Percentiles rank a stretch among this genome's conserved stretches.
These are phyloP conservation scores for Candida montana DNA, from an alignment of 805 yeast species.

Conservation along the genomic window DNA sequence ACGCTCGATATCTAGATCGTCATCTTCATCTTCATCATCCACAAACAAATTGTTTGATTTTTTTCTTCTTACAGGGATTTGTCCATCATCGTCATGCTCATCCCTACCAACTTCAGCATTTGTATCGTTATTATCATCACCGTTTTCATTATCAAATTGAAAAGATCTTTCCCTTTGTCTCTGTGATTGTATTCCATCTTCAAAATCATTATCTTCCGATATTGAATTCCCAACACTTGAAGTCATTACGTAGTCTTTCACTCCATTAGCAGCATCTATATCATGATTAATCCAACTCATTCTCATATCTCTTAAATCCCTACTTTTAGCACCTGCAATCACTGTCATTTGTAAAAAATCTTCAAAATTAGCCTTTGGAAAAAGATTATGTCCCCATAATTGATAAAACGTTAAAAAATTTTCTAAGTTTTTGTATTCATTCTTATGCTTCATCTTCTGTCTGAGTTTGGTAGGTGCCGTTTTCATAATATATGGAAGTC, in stretches of 20 bases:
- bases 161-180: too few relatives aligned
- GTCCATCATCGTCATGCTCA: not conserved
- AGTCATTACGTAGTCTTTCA: too few relatives aligned
- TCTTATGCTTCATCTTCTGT: slow-evolving; percentile 27
- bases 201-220: not conserved
- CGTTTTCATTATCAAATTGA: not conserved
- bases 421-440: slow-evolving; percentile 45
- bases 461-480: slow-evolving; percentile 27
- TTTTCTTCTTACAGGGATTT: not conserved
- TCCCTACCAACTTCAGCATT: not conserved
- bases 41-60: not conserved
- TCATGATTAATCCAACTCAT: slow-evolving; percentile 36
- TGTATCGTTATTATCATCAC: not conserved
- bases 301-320: slow-evolving; percentile 38
- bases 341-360: slow-evolving; percentile 58
- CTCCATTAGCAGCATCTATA: not conserved
- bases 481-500: slow-evolving; percentile 47
- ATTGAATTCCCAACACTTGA: not conserved
- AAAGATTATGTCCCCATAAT: slow-evolving; percentile 70
- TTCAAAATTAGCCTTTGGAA: slow-evolving; percentile 72
- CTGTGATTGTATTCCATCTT: not conserved
- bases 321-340: slow-evolving; percentile 40
- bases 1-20: slow-evolving; percentile 5
- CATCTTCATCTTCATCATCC: slow-evolving; percentile 7
- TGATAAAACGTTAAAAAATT: slow-evolving; percentile 54